Evolutionary conservation across 495 filamentous ascomycete genomes (phyloP).

Genomic region (Neurospora sp.): DNA sequence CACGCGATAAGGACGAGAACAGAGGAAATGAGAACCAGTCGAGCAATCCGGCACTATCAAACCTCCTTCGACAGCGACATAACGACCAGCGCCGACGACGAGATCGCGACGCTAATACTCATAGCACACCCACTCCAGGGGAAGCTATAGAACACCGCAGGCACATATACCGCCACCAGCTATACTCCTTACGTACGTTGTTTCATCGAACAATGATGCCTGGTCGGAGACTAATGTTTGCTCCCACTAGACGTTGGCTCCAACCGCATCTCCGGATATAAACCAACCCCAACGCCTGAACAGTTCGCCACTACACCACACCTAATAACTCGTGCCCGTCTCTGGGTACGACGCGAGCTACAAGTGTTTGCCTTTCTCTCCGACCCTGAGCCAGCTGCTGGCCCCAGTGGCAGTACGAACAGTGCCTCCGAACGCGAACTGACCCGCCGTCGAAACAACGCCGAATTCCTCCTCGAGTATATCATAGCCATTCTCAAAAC

Average conservation of each 20-base stretch:
- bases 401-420: conserved; percentile 16
- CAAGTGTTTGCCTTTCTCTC: conserved; percentile 72
- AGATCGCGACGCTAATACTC: conserved; percentile 1
- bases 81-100: conserved; percentile 14
- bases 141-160: conserved; percentile 58
- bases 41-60: neutral
- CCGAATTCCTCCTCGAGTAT: conserved; percentile 86
- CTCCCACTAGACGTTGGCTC: conserved; percentile 46
- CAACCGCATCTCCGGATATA: conserved; percentile 67
- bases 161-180: conserved; percentile 61
- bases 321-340: conserved; percentile 70
- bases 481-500: conserved; percentile 81
- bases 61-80: neutral
- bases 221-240: neutral
- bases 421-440: conserved; percentile 22
- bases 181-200: conserved; percentile 52
- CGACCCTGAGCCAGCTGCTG: conserved; percentile 1
- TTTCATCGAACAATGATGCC: neutral
- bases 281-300: conserved; percentile 60
- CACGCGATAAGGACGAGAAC: neutral
- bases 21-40: neutral
- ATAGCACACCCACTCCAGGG: conserved; percentile 23
- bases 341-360: conserved; percentile 81
- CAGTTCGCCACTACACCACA: conserved; percentile 52
- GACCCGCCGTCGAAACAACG: conserved; percentile 54